Evolutionary conservation across 495 filamentous ascomycete genomes (phyloP), one percentile per base, ranked within the genome.

Genomic region (Lepraria neglecta): DNA sequence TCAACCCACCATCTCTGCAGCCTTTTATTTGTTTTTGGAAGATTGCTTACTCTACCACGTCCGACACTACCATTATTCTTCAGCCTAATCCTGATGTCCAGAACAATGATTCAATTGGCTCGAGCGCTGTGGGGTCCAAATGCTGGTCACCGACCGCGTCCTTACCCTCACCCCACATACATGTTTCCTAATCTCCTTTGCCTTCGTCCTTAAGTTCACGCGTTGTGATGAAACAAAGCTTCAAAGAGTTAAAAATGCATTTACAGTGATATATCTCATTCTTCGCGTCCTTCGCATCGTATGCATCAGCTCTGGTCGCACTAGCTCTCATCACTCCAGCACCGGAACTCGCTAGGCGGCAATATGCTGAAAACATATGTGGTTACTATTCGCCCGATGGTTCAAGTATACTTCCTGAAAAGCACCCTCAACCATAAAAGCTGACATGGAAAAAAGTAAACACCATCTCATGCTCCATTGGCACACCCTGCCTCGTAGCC

Each of bases 301-400:
- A 19, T n/a, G 33, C 30, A 28, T 56, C 54, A 30, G 3, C 54
- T 44, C 6, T 56, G 17, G 24, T 44, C 35, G 6, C 43, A 44
- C 38, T n/a, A 6, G 35, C 54, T 56, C 12, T 56, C 6, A 56
- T 56, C 43, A 56, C 54, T 17, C 54, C 19, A 28, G 54, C 54
- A 3, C 54, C 54, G 24, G 21, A 10, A 9, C 4, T 56, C 30
- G 54, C 54, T 31, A 4, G 17, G 28, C 54, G 54, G 35, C 5
- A 56, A 5, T n/a, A 3, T n/a, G 35, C 38, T 11, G 24, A 30
- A 1, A 56, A 56, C 19, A 42, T 56, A 11, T 56, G 54, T 10
- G 54, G 54, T 21, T 56, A 56, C 38, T 44, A 44, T 28, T 43
- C 54, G 3, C 4, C 15, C 38, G 11, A 9, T 27, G 54, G 38